phyloP scores from a whole-genome alignment of 805 yeast species.

The Pichia rugopelliculosa region DNA sequence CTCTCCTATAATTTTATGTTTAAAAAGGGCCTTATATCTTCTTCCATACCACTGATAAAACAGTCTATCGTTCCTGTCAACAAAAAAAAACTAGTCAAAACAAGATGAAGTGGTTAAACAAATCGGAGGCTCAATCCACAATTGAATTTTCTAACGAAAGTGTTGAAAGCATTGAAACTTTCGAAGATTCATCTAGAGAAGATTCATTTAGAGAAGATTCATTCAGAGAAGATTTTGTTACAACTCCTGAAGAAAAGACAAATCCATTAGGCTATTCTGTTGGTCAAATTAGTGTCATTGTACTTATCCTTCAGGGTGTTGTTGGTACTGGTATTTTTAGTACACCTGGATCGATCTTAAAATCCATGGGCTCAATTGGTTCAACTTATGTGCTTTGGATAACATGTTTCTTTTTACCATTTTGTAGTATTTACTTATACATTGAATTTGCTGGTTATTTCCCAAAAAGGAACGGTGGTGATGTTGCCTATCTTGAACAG shows the following conservation, averaged over 20 bases:
- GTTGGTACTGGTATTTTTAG: constrained; percentile 74
- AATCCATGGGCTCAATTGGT: constrained; percentile 38
- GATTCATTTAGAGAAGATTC: not conserved
- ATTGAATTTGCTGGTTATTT: constrained; percentile 37
- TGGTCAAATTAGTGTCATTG: constrained; percentile 38
- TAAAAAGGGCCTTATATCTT: too few relatives aligned
- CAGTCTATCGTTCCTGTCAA: too few relatives aligned
- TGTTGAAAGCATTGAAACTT: not conserved
- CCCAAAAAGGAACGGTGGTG: constrained; percentile 70
- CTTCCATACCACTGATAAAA: too few relatives aligned
- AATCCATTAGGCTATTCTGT: constrained; percentile 34
- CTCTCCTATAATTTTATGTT: too few relatives aligned
- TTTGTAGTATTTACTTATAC: constrained; percentile 32
- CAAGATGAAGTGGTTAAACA: not conserved
- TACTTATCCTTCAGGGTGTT: constrained; percentile 59
- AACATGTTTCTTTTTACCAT: constrained; percentile 33
- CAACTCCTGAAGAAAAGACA: constrained; percentile 31
- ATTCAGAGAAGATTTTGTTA: constrained; percentile 19
- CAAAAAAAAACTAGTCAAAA: too few relatives aligned
- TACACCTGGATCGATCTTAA: constrained; percentile 55
- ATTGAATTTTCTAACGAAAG: not conserved
- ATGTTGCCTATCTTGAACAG: constrained; percentile 71
- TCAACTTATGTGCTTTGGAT: constrained; percentile 39
- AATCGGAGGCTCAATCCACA: not conserved
- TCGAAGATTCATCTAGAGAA: not conserved